Evolutionary conservation across 2,329 filamentous ascomycete species (phyloP), one percentile per base, ranked within the genome.

Genomic region (Hypoxylon sp.): DNA sequence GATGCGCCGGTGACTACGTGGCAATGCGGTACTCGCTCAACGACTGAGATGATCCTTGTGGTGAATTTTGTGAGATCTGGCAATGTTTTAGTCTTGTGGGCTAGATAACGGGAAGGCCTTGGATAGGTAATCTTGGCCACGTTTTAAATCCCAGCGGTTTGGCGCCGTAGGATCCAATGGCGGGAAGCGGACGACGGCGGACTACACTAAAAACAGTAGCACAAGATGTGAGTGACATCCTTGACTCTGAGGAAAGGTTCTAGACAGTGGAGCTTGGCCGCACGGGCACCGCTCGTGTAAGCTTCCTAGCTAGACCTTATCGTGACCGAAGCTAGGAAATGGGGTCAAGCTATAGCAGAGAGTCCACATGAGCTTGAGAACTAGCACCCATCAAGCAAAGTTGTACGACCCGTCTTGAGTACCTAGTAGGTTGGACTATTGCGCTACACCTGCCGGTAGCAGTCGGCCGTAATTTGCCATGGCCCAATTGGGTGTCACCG

Each of bases 1-100:
- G 81, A 82, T 57, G 84, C 84, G 70, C 67, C 82, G 63, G 79
- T 81, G 71, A 83, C 83, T 14, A 84, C 86, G 84, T 77, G 78
- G 10, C 75, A 81, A 68, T 87, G 81, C 79, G 83, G 84, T 25
- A 86, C 84, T 5, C 76, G 85, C 63, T 79, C 61, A 21, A 51
- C 50, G n/a, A 48, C 46, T 38, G 56, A 67, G 53, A 59, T 49
- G 58, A 32, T 52, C 45, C 34, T 38, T 23, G 25, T 41, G 50
- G n/a, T 51, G 25, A 46, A 41, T 34, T 56, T 43, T 25, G 21
- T 11, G 36, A 60, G 43, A 58, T 60, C 34, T 46, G 49, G 50
- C 45, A 51, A 38, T 34, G 36, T 51, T 60, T 46, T 38, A 46
- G 50, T 25, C 30, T 28, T 41, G 53, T 53, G 59, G 51, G 46